These are phyloP conservation scores for Aureobasidium pullulans DNA, from an alignment of 2,329 filamentous ascomycete genomes.

Conservation along the genomic window DNA sequence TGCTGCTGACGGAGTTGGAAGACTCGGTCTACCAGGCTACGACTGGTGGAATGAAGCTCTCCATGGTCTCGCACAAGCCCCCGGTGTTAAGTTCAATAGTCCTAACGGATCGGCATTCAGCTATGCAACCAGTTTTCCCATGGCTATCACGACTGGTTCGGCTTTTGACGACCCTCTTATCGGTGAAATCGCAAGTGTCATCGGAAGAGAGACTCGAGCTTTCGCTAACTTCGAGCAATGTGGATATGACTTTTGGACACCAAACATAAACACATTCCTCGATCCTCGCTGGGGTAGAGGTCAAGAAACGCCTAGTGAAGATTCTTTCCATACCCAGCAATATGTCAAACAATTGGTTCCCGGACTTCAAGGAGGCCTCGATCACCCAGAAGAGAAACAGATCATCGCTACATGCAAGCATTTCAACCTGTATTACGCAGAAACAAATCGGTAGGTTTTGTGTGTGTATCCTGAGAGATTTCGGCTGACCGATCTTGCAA, in stretches of 20 bases:
- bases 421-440: constrained; percentile 21
- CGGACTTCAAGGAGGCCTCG: constrained; percentile 27
- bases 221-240: constrained; percentile 54
- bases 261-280: constrained; percentile 57
- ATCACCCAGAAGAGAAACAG: constrained; percentile 27
- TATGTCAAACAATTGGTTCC: constrained; percentile 28
- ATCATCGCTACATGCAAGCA: constrained; percentile 43
- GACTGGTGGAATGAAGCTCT: constrained; percentile 56
- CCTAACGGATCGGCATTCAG: constrained; percentile 40
- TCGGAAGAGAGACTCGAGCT: constrained; percentile 55
- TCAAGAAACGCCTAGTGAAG: constrained; percentile 17
- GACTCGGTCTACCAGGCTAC: constrained; percentile 52
- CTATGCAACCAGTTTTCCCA: constrained; percentile 58
- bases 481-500: background rate
- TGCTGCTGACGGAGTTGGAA: constrained; percentile 41
- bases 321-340: constrained; percentile 27
- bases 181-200: constrained; percentile 47
- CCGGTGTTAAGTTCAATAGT: constrained; percentile 47
- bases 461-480: no score
- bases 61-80: constrained; percentile 45
- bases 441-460: background rate
- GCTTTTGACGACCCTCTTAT: constrained; percentile 59
- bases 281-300: constrained; percentile 39
- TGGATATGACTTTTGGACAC: constrained; percentile 56
- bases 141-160: constrained; percentile 55